These are phyloP conservation scores for Eutrema yunnanense DNA, from an alignment of 345 rosid species.

Conservation along the genomic window DNA sequence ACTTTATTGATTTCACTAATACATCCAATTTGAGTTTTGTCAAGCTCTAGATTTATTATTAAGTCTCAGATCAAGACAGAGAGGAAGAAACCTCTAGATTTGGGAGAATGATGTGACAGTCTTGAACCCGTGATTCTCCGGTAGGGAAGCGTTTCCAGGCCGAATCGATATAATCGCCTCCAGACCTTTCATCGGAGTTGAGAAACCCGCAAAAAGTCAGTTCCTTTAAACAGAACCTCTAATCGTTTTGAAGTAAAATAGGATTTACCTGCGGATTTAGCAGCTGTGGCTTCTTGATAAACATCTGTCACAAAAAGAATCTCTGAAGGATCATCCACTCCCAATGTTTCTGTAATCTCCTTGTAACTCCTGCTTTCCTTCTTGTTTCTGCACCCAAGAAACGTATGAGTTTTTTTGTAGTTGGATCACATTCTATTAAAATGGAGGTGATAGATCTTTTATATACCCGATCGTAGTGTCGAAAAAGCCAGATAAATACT, in stretches of 20 bases:
- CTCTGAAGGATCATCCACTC: slow-evolving; percentile 82
- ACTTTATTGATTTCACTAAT: background rate
- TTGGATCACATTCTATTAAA: background rate
- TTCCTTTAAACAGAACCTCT: background rate
- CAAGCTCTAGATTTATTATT: slow-evolving; percentile 2
- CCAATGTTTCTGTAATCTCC: slow-evolving; percentile 66
- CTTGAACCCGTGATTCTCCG: slow-evolving; percentile 62
- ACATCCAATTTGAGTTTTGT: background rate
- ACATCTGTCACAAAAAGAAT: slow-evolving; percentile 77
- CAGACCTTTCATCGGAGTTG: slow-evolving; percentile 36
- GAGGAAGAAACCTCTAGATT: slow-evolving; percentile 31
- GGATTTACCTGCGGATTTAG: slow-evolving; percentile 68
- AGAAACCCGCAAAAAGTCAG: background rate
- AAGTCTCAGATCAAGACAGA: slow-evolving; percentile 1
- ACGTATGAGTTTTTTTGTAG: background rate
- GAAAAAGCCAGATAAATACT: slow-evolving; percentile 75
- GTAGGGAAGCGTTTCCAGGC: slow-evolving; percentile 63
- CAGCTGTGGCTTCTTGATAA: slow-evolving; percentile 85
- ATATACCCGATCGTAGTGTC: slow-evolving; percentile 79
- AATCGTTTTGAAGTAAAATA: slow-evolving; percentile 4
- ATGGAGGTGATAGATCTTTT: background rate
- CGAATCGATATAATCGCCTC: slow-evolving; percentile 57
- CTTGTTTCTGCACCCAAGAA: slow-evolving; percentile 55
- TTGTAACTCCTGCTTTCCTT: slow-evolving; percentile 65
- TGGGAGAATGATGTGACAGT: slow-evolving; percentile 54